Percentiles rank a stretch among this genome's conserved stretches.
phyloP scores from a whole-genome alignment of 441 rosid genomes.

The Kokia cookei region DNA sequence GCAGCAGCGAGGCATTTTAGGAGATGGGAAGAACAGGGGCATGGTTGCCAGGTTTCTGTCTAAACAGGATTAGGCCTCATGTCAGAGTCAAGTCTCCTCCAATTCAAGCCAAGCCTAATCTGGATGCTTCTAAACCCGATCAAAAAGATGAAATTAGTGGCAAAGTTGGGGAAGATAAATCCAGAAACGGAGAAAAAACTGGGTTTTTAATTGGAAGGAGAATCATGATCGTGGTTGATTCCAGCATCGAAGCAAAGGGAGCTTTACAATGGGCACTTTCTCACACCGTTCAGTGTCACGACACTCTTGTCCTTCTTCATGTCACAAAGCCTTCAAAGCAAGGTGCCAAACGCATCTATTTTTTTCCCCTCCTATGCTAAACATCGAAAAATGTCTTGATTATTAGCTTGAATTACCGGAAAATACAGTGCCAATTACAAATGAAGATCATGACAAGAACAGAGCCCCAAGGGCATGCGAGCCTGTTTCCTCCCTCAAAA shows the following conservation, averaged over 20 bases:
- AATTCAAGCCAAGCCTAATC: constrained; percentile 30
- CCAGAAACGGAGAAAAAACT: constrained; percentile 11
- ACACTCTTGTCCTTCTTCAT: constrained; percentile 58
- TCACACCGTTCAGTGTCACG: constrained; percentile 71
- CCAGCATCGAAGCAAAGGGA: constrained; percentile 63
- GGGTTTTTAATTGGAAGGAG: constrained; percentile 41
- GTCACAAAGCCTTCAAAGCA: constrained; percentile 47
- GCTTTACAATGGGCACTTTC: constrained; percentile 90
- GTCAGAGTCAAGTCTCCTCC: constrained; percentile 72
- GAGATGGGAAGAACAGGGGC: constrained; percentile 47
- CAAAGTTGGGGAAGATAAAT: constrained; percentile 20
- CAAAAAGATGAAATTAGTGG: constrained; percentile 9
- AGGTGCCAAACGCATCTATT: constrained; percentile 22
- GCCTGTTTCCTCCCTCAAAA: constrained; percentile 45
- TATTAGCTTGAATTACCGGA: neutral
- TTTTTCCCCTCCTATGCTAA: too few species aligned
- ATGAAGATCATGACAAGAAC: constrained; percentile 31
- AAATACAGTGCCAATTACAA: constrained; percentile 17
- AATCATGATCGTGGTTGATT: constrained; percentile 80
- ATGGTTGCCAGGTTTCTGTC: constrained; percentile 65
- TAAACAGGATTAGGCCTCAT: constrained; percentile 75
- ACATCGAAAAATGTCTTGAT: too few species aligned
- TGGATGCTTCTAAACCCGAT: constrained; percentile 1
- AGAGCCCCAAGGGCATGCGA: constrained; percentile 44
- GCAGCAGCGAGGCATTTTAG: neutral